Evolutionary conservation across 106 monocot genomes (phyloP).

Genomic region (Dendrobium officinale): DNA sequence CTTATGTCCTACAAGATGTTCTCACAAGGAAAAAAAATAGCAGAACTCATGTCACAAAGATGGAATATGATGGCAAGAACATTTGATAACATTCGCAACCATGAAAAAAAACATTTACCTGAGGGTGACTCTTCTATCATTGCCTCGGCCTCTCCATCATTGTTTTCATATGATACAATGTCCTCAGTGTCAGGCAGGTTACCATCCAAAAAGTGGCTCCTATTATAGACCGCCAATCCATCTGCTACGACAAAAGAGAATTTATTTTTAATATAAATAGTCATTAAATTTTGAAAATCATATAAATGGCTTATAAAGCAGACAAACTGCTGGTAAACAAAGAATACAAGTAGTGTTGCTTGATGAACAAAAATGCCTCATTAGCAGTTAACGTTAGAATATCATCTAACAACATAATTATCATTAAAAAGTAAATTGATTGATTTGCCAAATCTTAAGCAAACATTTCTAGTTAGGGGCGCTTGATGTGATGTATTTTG

Average conservation of each 20-base stretch:
- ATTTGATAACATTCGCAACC: background rate
- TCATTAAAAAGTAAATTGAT: background rate
- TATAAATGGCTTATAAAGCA: background rate
- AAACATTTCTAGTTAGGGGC: background rate
- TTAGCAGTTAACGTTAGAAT: background rate
- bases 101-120: constrained; percentile 7
- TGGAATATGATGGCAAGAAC: background rate
- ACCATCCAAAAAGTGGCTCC: constrained; percentile 8
- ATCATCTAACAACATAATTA: background rate
- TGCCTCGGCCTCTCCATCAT: constrained; percentile 21
- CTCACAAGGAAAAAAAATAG: background rate
- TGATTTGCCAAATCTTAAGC: background rate
- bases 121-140: constrained; percentile 23
- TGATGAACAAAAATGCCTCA: background rate
- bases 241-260: constrained; percentile 6
- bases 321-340: background rate
- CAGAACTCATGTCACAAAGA: background rate
- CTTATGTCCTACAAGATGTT: background rate
- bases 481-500: background rate
- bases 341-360: background rate
- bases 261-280: constrained; percentile 2
- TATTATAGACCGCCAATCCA: constrained; percentile 15
- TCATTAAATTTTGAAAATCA: background rate
- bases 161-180: constrained; percentile 15
- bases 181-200: constrained; percentile 24